These are phyloP conservation scores for Cryptococcus hybrid DNA, from an alignment of 1,284 basidiomycete genomes.

Conservation along the genomic window DNA sequence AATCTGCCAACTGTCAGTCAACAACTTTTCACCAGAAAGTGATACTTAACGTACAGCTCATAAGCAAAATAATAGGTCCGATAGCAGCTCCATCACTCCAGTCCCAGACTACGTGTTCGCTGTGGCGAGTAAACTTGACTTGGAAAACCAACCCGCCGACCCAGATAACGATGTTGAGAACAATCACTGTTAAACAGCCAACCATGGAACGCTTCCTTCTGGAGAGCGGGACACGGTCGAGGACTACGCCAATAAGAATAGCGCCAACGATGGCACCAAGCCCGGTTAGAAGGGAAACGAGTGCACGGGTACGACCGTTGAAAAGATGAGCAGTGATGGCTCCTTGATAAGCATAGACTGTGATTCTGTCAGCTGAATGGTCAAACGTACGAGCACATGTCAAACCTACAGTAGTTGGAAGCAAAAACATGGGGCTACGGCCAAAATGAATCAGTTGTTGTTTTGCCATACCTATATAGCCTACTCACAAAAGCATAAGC, in stretches of 20 bases:
- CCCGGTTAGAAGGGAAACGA: slow-evolving; percentile 33
- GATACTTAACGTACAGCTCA: slow-evolving; percentile 17
- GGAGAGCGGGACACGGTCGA: slow-evolving; percentile 35
- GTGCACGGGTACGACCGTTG: slow-evolving; percentile 39
- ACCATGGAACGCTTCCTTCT: slow-evolving; percentile 33
- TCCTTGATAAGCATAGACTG: slow-evolving; percentile 37
- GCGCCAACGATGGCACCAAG: slow-evolving; percentile 41
- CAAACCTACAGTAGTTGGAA: slow-evolving; percentile 31
- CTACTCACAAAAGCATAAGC: slow-evolving; percentile 26
- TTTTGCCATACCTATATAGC: background rate
- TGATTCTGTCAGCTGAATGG: background rate
- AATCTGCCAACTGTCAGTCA: slow-evolving; percentile 19
- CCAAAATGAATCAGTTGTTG: background rate
- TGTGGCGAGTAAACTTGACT: slow-evolving; percentile 24
- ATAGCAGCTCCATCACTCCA: slow-evolving; percentile 25
- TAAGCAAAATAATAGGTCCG: slow-evolving; percentile 31
- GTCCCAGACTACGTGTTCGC: slow-evolving; percentile 16
- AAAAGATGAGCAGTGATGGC: slow-evolving; percentile 37
- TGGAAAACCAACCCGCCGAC: slow-evolving; percentile 39
- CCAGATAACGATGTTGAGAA: slow-evolving; percentile 36
- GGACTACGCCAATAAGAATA: slow-evolving; percentile 37
- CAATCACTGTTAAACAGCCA: slow-evolving; percentile 26
- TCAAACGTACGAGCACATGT: background rate
- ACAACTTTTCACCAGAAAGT: background rate
- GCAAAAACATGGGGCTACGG: slow-evolving; percentile 37